A percentile compares a stretch with the other conserved stretches of the same genome.
phyloP scores from a whole-genome alignment of 1,139 yeast species.

The Yamadazyma jaroonii region DNA sequence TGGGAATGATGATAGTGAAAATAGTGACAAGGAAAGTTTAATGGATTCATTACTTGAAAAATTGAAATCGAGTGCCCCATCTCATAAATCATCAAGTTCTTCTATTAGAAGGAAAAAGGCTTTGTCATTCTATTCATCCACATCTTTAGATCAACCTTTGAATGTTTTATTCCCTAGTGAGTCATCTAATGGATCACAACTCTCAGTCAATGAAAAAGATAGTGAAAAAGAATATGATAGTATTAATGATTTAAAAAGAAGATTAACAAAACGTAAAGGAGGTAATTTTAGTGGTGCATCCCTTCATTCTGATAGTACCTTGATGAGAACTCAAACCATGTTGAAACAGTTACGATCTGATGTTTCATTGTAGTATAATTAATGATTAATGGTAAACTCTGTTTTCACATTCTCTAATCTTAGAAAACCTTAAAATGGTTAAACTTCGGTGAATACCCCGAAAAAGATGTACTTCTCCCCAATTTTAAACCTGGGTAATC shows the following conservation, averaged over 20 bases:
- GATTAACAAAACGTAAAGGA: slow-evolving; percentile 35
- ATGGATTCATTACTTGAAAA: slow-evolving; percentile 40
- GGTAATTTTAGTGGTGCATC: slow-evolving; percentile 14
- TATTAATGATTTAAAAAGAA: slow-evolving; percentile 35
- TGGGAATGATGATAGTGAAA: slow-evolving; percentile 11
- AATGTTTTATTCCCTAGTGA: neutral
- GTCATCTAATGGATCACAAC: neutral
- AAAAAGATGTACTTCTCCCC: too few relatives aligned
- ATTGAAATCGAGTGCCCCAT: slow-evolving; percentile 32
- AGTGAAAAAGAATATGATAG: slow-evolving; percentile 33
- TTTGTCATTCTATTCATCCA: slow-evolving; percentile 33
- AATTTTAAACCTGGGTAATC: too few relatives aligned
- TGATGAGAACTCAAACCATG: slow-evolving; percentile 45
- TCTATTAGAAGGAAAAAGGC: slow-evolving; percentile 33
- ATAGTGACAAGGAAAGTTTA: slow-evolving; percentile 17
- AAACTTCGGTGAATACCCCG: neutral
- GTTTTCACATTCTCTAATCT: neutral
- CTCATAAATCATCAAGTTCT: slow-evolving; percentile 17
- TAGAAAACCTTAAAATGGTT: neutral
- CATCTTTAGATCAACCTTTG: slow-evolving; percentile 22
- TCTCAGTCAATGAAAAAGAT: slow-evolving; percentile 1
- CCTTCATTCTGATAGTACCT: slow-evolving; percentile 23
- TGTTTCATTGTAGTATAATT: slow-evolving; percentile 3
- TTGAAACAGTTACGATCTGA: slow-evolving; percentile 30
- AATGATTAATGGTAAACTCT: neutral